Evolutionary conservation across 2,329 filamentous ascomycete genomes (phyloP), one percentile per base, ranked within the genome.

Genomic region (Aspergillus versicolor): DNA sequence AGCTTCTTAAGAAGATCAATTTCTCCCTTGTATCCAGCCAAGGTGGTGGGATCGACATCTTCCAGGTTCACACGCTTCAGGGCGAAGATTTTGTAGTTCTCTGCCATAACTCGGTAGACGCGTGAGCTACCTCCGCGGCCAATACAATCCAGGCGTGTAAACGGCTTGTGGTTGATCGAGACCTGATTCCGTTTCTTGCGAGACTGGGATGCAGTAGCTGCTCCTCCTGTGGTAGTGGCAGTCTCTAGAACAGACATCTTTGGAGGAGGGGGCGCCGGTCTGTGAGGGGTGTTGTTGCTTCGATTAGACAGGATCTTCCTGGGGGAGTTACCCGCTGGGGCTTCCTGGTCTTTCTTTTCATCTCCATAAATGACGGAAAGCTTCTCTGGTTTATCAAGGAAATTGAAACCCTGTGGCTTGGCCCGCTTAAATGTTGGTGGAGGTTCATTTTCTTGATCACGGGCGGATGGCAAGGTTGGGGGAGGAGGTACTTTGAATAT

Each of bases 231-330:
- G 2, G 89, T 86, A 1, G 93, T 97, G 2, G 92, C 93, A 3
- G 92, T 88, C 64, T 97, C 92, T n/a, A 97, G 78, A 7, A 96
- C 89, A 1, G 90, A 94, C 93, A 97, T 97, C 74, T 97, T 97
- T 1, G 94, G 93, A 7, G 92, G 92, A 3, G 93, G 93, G 17
- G 81, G 88, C 2, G 91, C 91, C 21, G 89, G 83, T 64, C 92
- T 82, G 67, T 86, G 89, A 11, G 92, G 92, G 4, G 91, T 96
- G 67, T 88, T 88, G 57, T 79, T 82, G 65, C 81, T 85, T 59
- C 83, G 78, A 6, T 76, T 72, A 13, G 80, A 80, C 8, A 88
- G 73, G 13, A 79, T 74, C 59, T 74, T 77, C 30, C 79, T 70
- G 17, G 77, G 76, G 4, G 78, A 79, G 40, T 63, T 63, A 5